Evolutionary conservation across 73 alveolate species (phyloP), one percentile per base, ranked within the genome.

Genomic region (Paramecium sexaurelia): DNA sequence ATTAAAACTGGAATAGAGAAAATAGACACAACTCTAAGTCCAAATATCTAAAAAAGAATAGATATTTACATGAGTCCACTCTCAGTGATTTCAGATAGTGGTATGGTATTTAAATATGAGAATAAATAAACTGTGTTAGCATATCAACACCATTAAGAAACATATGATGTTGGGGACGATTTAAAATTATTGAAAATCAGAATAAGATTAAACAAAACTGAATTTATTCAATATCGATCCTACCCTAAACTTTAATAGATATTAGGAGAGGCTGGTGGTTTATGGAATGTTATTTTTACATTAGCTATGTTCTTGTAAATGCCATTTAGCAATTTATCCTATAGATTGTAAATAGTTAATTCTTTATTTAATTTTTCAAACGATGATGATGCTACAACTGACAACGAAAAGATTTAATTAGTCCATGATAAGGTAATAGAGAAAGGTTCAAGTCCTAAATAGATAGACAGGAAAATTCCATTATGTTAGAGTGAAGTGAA

Each of bases 311-410:
- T 78, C 17, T 10, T 78, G 19, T 78, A 78, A 43, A 9, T 24
- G 1, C 90, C 90, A 78, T 29, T 78, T 19, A 78, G 90, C 55
- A 78, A 78, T 78, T 24, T 78, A 7, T 78, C 90, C n/a, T 78
- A 78, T 45, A 11, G 55, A 78, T 45, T 78, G 15, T 9, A 32
- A 78, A 40, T 78, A 13, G 43, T 78, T 5, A 78, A 78, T 33
- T 78, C 90, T 4, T 47, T 78, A 24, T 78, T 78, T 43, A 78
- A 78, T 45, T 78, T 78, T 78, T 32, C 45, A 1, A 45, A 78
- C 7, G 71, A 41, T 40, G 35, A 61, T 15, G 43, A 26, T 61
- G 45, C 39, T 26, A 32, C 39, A 3, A 1, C 39, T 61, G 47
- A 26, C 1, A 32, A 29, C 26, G 83, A 26, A 26, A 32, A 11